Evolutionary conservation across 352 stramenopile genomes (phyloP), one percentile per base, ranked within the genome.

Genomic region (Phytopythium litorale): DNA sequence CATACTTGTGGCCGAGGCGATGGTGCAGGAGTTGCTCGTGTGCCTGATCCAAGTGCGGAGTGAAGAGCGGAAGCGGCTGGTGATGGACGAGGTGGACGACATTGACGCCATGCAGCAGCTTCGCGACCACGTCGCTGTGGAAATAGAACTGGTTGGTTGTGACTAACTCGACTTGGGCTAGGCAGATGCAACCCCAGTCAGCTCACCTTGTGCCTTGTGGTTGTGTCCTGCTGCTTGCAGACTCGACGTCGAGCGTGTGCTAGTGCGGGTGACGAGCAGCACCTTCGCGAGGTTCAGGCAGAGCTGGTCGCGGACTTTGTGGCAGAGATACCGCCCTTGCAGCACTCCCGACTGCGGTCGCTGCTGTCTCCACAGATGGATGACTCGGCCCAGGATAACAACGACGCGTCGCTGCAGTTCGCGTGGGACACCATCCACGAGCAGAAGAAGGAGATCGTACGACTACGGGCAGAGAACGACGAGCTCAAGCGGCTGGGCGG

Each of bases 371-470:
- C 6, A n/a, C 12, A 18, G 42, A 48, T n/a, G 40, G 15, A 77
- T 23, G 23, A 49, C 25, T 37, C 1, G 43, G 6, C 12, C 0
- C 66, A 72, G 30, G 65, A 75, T 11, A 70, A 71, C 52, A 79
- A 78, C 19, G 81, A 90, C 23, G 73, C 81, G 0, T 90, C 81
- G 21, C 59, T 90, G n/a, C 81, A 90, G 60, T 90, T 90, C 37
- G 81, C 78, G 9, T 90, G 78, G 78, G 81, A 90, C 33, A 90
- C 81, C 28, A 88, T 90, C 42, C 73, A 88, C 38, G 81, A 85
- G 35, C 81, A 90, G 45, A 90, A 88, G 67, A 75, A 82, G 53
- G 75, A 90, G 56, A 78, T 90, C 11, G 72, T 84, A 21, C 78
- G 81, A 7, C 75, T 90, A 18, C 76, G 79, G 12, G 75, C 73